Evolutionary conservation across 805 yeast genomes (phyloP).

Genomic region (Pichia cephalocereana): DNA sequence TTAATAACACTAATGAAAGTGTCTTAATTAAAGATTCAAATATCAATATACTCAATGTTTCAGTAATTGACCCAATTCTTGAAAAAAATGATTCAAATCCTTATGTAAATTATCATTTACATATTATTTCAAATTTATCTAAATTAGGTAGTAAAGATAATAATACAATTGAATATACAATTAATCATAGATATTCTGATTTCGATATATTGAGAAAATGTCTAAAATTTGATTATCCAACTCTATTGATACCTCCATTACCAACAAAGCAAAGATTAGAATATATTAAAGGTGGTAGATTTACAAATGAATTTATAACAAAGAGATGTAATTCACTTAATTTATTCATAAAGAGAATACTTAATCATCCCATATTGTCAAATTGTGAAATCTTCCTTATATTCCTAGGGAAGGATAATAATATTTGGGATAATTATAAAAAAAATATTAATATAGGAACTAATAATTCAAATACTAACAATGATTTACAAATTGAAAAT

Average conservation of each 20-base stretch:
- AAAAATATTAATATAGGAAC: conserved; percentile 33
- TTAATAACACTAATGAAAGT: neutral
- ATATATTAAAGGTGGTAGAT: conserved; percentile 89
- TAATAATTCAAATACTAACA: conserved; percentile 8
- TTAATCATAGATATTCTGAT: conserved; percentile 81
- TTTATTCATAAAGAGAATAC: conserved; percentile 63
- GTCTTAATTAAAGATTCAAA: neutral
- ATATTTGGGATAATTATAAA: conserved; percentile 65
- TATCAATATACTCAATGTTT: neutral
- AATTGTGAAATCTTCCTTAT: conserved; percentile 61
- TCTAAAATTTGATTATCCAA: conserved; percentile 69
- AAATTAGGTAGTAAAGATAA: conserved; percentile 27
- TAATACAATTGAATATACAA: conserved; percentile 28
- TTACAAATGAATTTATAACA: conserved; percentile 72
- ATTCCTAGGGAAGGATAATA: conserved; percentile 49
- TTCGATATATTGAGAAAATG: conserved; percentile 71
- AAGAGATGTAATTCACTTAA: conserved; percentile 75
- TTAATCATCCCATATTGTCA: conserved; percentile 64
- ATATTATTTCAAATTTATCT: conserved; percentile 57
- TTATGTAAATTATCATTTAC: conserved; percentile 63
- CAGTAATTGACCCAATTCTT: conserved; percentile 40
- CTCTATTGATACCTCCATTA: conserved; percentile 82
- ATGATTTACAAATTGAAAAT: conserved; percentile 41
- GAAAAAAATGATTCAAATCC: conserved; percentile 64
- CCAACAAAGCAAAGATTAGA: conserved; percentile 90